Conservation (phyloP, 768 basidiomycete genomes). For the Hygrophoropsis aurantiaca region DNA sequence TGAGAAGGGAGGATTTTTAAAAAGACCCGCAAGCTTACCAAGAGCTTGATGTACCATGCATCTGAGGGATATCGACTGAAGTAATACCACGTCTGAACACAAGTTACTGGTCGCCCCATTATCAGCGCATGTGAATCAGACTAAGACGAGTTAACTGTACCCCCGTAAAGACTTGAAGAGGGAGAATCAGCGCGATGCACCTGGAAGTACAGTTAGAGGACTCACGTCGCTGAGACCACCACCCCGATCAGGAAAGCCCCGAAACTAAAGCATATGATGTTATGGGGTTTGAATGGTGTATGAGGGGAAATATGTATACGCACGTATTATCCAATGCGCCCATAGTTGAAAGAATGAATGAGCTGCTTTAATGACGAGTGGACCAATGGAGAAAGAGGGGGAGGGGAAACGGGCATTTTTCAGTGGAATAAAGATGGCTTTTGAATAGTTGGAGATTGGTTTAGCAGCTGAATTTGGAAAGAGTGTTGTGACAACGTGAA, state of each 20-base stretch:
- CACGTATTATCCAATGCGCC: slow-evolving; percentile 34
- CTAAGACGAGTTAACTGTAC: slow-evolving; percentile 26
- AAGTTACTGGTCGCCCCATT: slow-evolving; percentile 40
- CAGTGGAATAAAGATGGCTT: not conserved
- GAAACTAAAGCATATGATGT: slow-evolving; percentile 30
- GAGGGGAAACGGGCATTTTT: not conserved
- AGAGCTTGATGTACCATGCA: slow-evolving; percentile 43
- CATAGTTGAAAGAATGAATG: slow-evolving; percentile 6
- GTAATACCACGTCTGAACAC: slow-evolving; percentile 57
- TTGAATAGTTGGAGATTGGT: slow-evolving; percentile 3
- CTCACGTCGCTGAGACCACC: slow-evolving; percentile 48
- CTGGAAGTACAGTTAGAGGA: slow-evolving; percentile 6
- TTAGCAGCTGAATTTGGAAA: not conserved
- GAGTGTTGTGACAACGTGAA: not conserved
- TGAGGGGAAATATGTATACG: slow-evolving; percentile 7
- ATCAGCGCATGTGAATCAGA: not conserved
- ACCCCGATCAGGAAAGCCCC: slow-evolving; percentile 54
- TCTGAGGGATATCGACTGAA: slow-evolving; percentile 48
- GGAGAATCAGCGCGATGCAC: not conserved
- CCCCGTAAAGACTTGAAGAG: slow-evolving; percentile 46
- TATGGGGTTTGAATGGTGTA: not conserved
- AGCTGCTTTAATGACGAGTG: too few species aligned
- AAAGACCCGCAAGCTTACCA: slow-evolving; percentile 34
- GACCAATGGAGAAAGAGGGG: not conserved
- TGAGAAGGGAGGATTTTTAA: slow-evolving; percentile 1